phyloP scores from a whole-genome alignment of 2,329 filamentous ascomycete genomes.

The Pseudogymnoascus sp. region DNA sequence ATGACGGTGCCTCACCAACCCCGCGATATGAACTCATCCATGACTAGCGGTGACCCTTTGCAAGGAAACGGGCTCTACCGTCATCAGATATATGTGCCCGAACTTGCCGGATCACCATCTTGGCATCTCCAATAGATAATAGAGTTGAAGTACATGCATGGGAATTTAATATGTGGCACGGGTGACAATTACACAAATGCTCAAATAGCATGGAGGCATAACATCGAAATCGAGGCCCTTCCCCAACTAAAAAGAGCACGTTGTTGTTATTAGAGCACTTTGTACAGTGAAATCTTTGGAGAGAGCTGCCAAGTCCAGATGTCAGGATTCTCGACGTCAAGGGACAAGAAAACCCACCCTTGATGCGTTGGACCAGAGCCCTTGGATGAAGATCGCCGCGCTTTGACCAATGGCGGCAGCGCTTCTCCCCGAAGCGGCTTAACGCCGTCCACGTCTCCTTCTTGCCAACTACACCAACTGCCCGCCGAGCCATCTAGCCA shows the following conservation, averaged over 20 bases:
- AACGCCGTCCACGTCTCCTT: not conserved
- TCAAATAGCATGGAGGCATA: not conserved
- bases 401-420: not conserved
- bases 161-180: not conserved
- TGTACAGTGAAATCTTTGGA: not conserved
- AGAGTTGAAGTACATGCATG: not conserved
- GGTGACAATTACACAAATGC: not conserved
- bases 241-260: not conserved
- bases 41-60: not conserved
- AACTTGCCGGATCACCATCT: constrained; percentile 5
- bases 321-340: not conserved
- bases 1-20: constrained; percentile 2
- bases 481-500: not conserved
- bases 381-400: not conserved
- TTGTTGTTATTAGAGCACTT: not conserved
- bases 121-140: not conserved
- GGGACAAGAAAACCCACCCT: not conserved
- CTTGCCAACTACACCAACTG: not conserved
- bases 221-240: not conserved
- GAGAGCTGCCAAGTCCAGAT: not conserved
- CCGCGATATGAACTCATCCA: not conserved
- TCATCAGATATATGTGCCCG: constrained; percentile 2
- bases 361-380: not conserved
- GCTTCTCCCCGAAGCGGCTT: not conserved
- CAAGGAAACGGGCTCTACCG: not conserved